These are phyloP conservation scores for Lentinula edodes DNA, from an alignment of 768 basidiomycete species.

Conservation along the genomic window DNA sequence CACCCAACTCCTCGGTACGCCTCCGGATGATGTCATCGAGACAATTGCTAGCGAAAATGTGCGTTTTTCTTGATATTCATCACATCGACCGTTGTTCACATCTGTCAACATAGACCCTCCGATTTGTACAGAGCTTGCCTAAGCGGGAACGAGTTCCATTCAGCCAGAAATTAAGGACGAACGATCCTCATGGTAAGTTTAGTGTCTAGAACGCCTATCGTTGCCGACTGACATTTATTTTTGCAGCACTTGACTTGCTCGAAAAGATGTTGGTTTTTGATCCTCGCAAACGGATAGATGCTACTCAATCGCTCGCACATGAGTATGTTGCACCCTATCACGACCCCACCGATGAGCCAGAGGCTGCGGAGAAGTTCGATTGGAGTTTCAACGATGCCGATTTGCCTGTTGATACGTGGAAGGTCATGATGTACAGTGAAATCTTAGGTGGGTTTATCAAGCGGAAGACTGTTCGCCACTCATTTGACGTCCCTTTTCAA, in stretches of 20 bases:
- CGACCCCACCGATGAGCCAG: slow-evolving; percentile 96
- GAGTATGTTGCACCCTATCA: slow-evolving; percentile 97
- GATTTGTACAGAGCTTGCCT: slow-evolving; percentile 97
- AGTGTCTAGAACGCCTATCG: not conserved
- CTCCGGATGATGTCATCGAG: slow-evolving; percentile 98
- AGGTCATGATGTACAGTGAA: slow-evolving; percentile 99
- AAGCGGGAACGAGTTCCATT: slow-evolving; percentile 96
- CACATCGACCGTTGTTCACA: not conserved
- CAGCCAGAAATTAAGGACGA: slow-evolving; percentile 84
- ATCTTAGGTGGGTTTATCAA: slow-evolving; percentile 70
- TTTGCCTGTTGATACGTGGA: slow-evolving; percentile 97
- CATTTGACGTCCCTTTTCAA: not conserved
- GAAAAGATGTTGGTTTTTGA: slow-evolving; percentile 99
- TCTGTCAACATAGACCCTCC: slow-evolving; percentile 64
- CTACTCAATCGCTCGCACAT: slow-evolving; percentile 83
- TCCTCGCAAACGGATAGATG: slow-evolving; percentile 94
- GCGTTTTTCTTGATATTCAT: slow-evolving; percentile 18
- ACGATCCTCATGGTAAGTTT: slow-evolving; percentile 75
- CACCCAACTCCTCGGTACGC: slow-evolving; percentile 96
- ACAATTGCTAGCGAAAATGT: slow-evolving; percentile 98
- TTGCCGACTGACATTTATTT: slow-evolving; percentile 2
- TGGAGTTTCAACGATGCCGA: slow-evolving; percentile 99
- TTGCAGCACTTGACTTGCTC: slow-evolving; percentile 82
- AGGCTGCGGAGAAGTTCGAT: slow-evolving; percentile 91
- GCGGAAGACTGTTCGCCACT: not conserved